A percentile compares a stretch with the other conserved stretches of the same genome.
Conservation (phyloP, 2,329 filamentous ascomycete species). For the Pseudogymnoascus sp. region DNA sequence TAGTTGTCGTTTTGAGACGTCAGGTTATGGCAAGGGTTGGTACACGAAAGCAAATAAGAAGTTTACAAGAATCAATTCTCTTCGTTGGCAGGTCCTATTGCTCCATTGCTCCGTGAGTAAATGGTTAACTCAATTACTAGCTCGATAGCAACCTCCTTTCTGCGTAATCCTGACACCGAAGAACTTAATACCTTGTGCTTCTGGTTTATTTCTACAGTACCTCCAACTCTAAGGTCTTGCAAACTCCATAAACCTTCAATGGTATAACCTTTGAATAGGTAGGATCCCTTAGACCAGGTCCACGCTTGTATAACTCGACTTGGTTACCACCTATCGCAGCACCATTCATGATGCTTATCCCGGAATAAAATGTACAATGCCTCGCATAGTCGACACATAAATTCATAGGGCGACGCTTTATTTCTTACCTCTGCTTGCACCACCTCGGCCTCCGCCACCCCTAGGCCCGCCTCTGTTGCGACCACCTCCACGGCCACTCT, state of each 20-base stretch:
- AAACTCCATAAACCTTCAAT: background rate
- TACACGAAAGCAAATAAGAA: background rate
- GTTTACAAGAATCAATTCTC: background rate
- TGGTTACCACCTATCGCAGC: background rate
- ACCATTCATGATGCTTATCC: background rate
- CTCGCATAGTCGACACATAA: background rate
- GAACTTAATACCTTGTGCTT: background rate
- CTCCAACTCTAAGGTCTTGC: background rate
- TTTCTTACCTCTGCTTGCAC: background rate
- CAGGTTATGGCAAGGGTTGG: background rate
- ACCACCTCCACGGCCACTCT: conserved; percentile 6
- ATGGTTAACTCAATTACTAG: background rate
- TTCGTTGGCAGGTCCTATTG: background rate
- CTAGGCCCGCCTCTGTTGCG: background rate
- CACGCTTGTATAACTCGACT: background rate
- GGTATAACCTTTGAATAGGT: background rate
- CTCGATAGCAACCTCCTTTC: background rate
- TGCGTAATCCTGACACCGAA: background rate
- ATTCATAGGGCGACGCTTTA: background rate
- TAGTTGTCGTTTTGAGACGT: background rate
- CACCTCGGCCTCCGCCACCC: conserved; percentile 6
- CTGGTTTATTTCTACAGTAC: background rate
- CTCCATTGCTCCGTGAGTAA: background rate
- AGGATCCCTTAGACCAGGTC: background rate
- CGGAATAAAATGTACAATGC: background rate